Evolutionary conservation across 345 rosid species (phyloP).

Genomic region (Erysimum cheiranthoides): DNA sequence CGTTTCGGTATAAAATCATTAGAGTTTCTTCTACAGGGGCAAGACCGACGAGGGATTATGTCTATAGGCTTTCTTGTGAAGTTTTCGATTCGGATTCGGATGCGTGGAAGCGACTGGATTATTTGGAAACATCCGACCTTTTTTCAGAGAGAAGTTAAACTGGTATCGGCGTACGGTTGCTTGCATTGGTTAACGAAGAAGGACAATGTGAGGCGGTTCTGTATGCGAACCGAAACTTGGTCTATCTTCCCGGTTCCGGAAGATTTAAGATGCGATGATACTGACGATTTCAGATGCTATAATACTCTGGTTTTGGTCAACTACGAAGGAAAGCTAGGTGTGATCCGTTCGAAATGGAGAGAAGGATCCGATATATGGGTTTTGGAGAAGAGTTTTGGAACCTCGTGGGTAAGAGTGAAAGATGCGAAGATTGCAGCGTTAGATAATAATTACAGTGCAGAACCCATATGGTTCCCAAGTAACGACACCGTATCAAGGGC

Average conservation of each 20-base stretch:
- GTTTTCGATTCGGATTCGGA: conserved; percentile 25
- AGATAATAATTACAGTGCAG: not conserved
- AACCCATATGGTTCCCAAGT: conserved; percentile 13
- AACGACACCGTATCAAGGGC: conserved; percentile 15
- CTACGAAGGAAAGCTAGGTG: conserved; percentile 34
- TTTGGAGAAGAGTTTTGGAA: not conserved
- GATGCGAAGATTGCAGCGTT: not conserved
- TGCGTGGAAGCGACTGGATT: conserved; percentile 3
- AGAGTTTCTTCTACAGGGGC: conserved; percentile 6
- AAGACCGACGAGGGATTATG: not conserved
- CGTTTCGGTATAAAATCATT: conserved; percentile 37
- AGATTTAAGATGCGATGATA: not conserved
- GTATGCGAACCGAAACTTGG: conserved; percentile 41
- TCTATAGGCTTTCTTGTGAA: not conserved
- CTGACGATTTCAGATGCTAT: not conserved
- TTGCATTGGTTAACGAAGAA: conserved; percentile 29
- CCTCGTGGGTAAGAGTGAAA: not conserved
- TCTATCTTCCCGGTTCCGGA: conserved; percentile 10
- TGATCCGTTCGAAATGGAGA: not conserved
- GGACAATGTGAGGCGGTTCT: conserved; percentile 32
- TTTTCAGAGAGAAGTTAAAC: not conserved
- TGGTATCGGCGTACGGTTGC: conserved; percentile 17
- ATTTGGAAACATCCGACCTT: not conserved
- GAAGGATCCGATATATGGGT: conserved; percentile 5
- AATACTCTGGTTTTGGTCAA: not conserved